Evolutionary conservation across 2,329 filamentous ascomycete genomes (phyloP).

Genomic region (Raffaelea ambrosiae): DNA sequence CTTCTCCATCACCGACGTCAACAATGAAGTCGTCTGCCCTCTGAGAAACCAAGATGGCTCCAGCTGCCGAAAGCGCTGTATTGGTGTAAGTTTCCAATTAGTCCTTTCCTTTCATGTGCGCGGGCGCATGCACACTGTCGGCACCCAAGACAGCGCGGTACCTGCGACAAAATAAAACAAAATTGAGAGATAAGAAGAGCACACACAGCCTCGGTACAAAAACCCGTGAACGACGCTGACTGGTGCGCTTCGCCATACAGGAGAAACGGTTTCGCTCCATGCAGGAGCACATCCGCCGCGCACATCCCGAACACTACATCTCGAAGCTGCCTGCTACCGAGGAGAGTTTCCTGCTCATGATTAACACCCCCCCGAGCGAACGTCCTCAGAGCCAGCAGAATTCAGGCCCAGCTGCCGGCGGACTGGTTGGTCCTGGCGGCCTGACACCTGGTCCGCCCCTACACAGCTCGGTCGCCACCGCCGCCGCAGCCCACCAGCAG

Average conservation of each 20-base stretch:
- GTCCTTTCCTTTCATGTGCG: not conserved
- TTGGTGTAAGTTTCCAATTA: slow-evolving; percentile 68
- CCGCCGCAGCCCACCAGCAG: slow-evolving; percentile 13
- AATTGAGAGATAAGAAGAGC: too few relatives aligned
- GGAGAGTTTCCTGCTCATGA: slow-evolving; percentile 95
- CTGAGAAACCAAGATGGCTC: slow-evolving; percentile 94
- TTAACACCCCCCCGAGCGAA: slow-evolving; percentile 68
- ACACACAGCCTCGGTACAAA: too few relatives aligned
- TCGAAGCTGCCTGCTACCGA: slow-evolving; percentile 96
- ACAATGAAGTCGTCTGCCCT: slow-evolving; percentile 95
- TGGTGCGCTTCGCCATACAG: slow-evolving; percentile 13
- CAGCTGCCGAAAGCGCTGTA: slow-evolving; percentile 93
- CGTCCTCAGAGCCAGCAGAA: slow-evolving; percentile 24
- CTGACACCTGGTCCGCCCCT: not conserved
- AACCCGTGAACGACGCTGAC: not conserved
- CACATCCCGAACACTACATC: slow-evolving; percentile 95
- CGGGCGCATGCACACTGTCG: not conserved
- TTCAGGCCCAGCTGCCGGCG: slow-evolving; percentile 16
- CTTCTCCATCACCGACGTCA: slow-evolving; percentile 85
- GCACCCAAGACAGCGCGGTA: too few relatives aligned
- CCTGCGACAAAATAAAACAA: too few relatives aligned
- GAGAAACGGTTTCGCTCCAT: slow-evolving; percentile 73
- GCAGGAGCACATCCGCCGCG: slow-evolving; percentile 97
- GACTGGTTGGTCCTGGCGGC: slow-evolving; percentile 2
- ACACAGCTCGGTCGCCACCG: not conserved